Evolutionary conservation across 345 rosid genomes (phyloP), one percentile per base, ranked within the genome.

Genomic region (Viola odorata): DNA sequence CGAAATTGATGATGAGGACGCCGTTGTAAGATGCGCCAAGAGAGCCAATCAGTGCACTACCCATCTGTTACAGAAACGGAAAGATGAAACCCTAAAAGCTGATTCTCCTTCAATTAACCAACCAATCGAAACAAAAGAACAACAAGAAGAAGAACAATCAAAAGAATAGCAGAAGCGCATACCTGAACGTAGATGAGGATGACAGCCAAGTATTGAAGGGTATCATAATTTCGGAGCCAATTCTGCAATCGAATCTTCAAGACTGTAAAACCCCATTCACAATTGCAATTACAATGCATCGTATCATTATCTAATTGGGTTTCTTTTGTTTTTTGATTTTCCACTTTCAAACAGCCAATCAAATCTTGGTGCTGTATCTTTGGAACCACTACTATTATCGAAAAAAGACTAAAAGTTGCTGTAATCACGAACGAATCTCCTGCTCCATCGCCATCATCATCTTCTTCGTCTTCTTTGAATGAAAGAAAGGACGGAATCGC

Each of bases 1-100:
- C 85, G 57, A 92, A 72, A 69, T 87, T 82, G 16, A 84, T 77
- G 17, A 91, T 61, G 76, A 84, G 69, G 1, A 89, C 89, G 41
- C 98, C 98, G 53, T 87, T 91, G 85, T 84, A 87, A 70, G 82
- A 78, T 64, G 98, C 95, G 3, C 98, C 96, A 2, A 88, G 73
- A 7, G 96, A 86, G 74, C 98, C 96, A 56, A 89, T 79, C 73
- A 91, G 67, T 6, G 98, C 87, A 69, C 96, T 86, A 3, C 87
- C 95, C 71, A 89, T 89, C 95, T 64, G 14, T 23, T 23, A 23
- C 32, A 23, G 32, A 23, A 23, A 23, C 32, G 32, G 32, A 23
- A 11, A 49, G 14, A 12, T 39, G 41, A 54, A 23, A 23, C 32
- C 32, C 32, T 23, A 23, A 23, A 23, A 23, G 2, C 1, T 23